Evolutionary conservation across 2,329 filamentous ascomycete genomes (phyloP).

Genomic region (Colletotrichum paranaense): DNA sequence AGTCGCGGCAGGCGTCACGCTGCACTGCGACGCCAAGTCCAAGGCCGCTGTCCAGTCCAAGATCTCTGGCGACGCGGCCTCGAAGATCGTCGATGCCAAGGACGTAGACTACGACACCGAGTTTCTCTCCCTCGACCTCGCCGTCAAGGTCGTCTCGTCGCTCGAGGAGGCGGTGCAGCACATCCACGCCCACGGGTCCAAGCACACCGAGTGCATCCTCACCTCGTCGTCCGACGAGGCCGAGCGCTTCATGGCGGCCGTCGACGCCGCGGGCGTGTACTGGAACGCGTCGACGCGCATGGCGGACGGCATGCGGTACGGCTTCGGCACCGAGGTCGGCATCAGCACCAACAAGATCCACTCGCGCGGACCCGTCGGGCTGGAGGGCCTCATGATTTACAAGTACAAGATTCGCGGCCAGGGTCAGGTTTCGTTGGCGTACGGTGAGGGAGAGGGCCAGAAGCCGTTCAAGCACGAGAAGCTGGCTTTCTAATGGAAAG

Average conservation of each 20-base stretch:
- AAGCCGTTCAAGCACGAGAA: slow-evolving; percentile 69
- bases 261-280: slow-evolving; percentile 93
- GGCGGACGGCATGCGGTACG: slow-evolving; percentile 96
- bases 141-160: slow-evolving; percentile 80
- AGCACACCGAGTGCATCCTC: slow-evolving; percentile 93
- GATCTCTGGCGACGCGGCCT: slow-evolving; percentile 39
- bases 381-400: slow-evolving; percentile 96
- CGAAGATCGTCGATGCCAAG: slow-evolving; percentile 71
- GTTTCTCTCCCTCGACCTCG: slow-evolving; percentile 85
- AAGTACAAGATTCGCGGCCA: slow-evolving; percentile 91
- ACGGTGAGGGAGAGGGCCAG: slow-evolving; percentile 73
- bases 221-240: slow-evolving; percentile 76
- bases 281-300: slow-evolving; percentile 97
- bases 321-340: slow-evolving; percentile 97
- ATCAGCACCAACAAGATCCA: slow-evolving; percentile 99
- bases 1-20: slow-evolving; percentile 78
- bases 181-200: slow-evolving; percentile 92
- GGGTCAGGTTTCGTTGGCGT: slow-evolving; percentile 84
- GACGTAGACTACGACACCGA: slow-evolving; percentile 87
- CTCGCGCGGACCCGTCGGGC: slow-evolving; percentile 88
- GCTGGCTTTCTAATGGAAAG: slow-evolving; percentile 50
- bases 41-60: slow-evolving; percentile 69
- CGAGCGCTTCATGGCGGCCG: slow-evolving; percentile 83
- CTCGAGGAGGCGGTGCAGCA: slow-evolving; percentile 82
- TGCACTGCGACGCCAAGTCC: slow-evolving; percentile 81